These are phyloP conservation scores for Zygotorulaspora florentina DNA, from an alignment of 805 yeast species.

Conservation along the genomic window DNA sequence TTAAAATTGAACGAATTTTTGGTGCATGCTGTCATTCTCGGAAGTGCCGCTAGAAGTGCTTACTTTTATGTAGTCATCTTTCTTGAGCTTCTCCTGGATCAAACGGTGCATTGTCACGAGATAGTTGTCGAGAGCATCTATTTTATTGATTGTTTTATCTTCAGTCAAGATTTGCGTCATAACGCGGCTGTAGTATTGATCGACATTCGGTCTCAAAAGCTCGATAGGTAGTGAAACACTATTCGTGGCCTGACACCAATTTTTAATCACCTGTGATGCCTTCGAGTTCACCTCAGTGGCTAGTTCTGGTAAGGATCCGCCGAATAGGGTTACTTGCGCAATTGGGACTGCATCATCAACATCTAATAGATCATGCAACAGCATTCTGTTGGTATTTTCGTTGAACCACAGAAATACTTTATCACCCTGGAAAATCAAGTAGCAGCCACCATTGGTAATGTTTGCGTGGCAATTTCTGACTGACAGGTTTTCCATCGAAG, in stretches of 20 bases:
- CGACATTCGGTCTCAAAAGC: constrained; percentile 32
- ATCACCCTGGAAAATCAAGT: constrained; percentile 68
- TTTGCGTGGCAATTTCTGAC: constrained; percentile 32
- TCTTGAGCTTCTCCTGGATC: constrained; percentile 49
- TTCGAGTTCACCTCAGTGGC: constrained; percentile 67
- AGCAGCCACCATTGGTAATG: constrained; percentile 66
- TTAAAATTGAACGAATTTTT: constrained; percentile 34
- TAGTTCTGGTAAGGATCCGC: constrained; percentile 60
- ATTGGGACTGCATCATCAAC: constrained; percentile 34
- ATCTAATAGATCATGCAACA: constrained; percentile 75
- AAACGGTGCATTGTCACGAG: constrained; percentile 63
- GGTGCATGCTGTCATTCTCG: constrained; percentile 22
- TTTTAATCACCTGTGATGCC: constrained; percentile 58
- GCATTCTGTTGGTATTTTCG: constrained; percentile 57
- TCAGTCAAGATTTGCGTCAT: constrained; percentile 64
- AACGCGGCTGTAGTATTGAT: constrained; percentile 27
- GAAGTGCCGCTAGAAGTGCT: constrained; percentile 10
- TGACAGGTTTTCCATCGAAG: constrained; percentile 50
- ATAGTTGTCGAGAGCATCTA: constrained; percentile 61
- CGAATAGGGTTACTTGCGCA: constrained; percentile 24
- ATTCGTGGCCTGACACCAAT: constrained; percentile 35
- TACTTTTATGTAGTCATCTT: constrained; percentile 37
- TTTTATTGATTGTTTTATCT: constrained; percentile 55
- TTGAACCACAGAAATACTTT: constrained; percentile 62
- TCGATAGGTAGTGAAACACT: constrained; percentile 25